Conservation (phyloP, 1,284 basidiomycete species). For the Ceratobasidium sp. region DNA sequence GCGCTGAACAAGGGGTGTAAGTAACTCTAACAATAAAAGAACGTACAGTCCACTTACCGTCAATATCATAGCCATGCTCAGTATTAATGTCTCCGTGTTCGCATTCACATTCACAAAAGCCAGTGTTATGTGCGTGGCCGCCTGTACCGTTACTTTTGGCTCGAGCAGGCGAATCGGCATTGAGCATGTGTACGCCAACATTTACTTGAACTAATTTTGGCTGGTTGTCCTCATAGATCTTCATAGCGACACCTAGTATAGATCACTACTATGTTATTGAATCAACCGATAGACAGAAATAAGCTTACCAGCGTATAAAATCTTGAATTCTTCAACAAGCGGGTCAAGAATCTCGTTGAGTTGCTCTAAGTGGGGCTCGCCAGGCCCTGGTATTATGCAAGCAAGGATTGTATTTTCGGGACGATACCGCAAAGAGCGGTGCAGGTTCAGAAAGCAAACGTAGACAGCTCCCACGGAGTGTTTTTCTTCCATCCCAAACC, state of each 20-base stretch:
- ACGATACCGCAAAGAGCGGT: not conserved
- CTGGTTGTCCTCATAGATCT: not conserved
- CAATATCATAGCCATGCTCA: slow-evolving; percentile 15
- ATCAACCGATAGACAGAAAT: not conserved
- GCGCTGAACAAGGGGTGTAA: too few relatives aligned
- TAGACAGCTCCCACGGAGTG: slow-evolving; percentile 16
- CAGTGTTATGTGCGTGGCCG: not conserved
- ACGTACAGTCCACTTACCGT: not conserved
- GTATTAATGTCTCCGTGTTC: slow-evolving; percentile 6
- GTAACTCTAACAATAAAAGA: too few relatives aligned
- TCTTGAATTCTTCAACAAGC: not conserved
- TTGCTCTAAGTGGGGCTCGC: slow-evolving; percentile 3
- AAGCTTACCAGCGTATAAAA: slow-evolving; percentile 6
- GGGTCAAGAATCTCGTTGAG: slow-evolving; percentile 7
- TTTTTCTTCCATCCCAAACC: slow-evolving; percentile 6
- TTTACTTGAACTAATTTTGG: not conserved
- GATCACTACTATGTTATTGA: not conserved
- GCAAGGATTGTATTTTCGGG: slow-evolving; percentile 13
- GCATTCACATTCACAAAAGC: slow-evolving; percentile 1
- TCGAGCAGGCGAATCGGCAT: not conserved
- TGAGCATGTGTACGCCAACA: not conserved
- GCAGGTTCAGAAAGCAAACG: not conserved
- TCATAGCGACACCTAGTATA: not conserved
- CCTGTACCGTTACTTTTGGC: not conserved
- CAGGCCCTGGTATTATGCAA: slow-evolving; percentile 11